Evolutionary conservation across 2,329 filamentous ascomycete genomes (phyloP).

Genomic region (Geosmithia flava): DNA sequence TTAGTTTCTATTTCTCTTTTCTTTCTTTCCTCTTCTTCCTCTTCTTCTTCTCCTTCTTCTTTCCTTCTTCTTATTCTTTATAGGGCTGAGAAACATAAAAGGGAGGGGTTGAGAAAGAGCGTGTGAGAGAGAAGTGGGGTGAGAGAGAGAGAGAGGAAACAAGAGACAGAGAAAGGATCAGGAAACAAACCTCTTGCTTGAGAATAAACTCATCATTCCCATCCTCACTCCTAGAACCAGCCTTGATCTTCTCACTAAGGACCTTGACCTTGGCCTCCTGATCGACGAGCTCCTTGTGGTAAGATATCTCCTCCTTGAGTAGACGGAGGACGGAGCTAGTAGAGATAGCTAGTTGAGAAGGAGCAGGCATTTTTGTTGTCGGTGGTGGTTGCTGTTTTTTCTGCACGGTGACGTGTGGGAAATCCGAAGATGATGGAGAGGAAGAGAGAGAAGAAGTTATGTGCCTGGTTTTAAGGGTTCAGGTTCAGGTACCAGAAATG

Average conservation of each 20-base stretch:
- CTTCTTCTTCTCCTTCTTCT: too few relatives aligned
- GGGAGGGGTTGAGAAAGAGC: too few relatives aligned
- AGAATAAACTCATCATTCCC: conserved; percentile 68
- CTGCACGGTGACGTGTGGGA: too few relatives aligned
- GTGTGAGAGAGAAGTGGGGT: too few relatives aligned
- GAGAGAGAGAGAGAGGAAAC: background rate
- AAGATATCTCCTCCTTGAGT: conserved; percentile 82
- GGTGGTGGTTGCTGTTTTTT: background rate
- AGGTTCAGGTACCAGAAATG: background rate
- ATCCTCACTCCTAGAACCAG: conserved; percentile 40
- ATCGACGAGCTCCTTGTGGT: conserved; percentile 71
- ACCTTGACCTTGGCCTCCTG: conserved; percentile 62
- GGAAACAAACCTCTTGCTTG: conserved; percentile 66
- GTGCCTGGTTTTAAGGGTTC: background rate
- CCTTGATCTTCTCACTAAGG: conserved; percentile 47
- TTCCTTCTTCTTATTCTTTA: too few relatives aligned
- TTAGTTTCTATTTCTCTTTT: background rate
- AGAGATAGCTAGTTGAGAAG: conserved; percentile 64
- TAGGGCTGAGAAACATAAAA: too few relatives aligned
- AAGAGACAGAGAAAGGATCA: background rate
- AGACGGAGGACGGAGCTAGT: conserved; percentile 71
- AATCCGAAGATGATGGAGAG: background rate
- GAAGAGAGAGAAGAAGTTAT: background rate
- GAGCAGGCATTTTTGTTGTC: conserved; percentile 53
- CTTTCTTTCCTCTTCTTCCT: too few relatives aligned